Conservation (phyloP, 495 filamentous ascomycete species). For the Lophium mytilinum region DNA sequence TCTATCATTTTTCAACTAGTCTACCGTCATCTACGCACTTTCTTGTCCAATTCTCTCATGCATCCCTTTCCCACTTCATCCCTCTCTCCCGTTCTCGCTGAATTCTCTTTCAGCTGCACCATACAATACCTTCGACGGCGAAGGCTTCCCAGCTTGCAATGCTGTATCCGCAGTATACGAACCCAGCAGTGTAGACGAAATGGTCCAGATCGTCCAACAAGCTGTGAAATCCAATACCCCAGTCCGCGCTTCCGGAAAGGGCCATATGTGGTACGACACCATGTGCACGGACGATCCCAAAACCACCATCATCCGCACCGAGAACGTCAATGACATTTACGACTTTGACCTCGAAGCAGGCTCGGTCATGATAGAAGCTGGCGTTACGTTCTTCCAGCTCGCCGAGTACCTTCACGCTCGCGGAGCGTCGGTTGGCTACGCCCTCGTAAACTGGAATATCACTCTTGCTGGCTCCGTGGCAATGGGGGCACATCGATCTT, state of each 20-base stretch:
- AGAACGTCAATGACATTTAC: slow-evolving; percentile 36
- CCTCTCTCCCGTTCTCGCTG: no score
- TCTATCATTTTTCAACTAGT: no score
- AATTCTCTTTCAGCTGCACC: slow-evolving; percentile 1
- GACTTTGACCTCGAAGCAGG: slow-evolving; percentile 36
- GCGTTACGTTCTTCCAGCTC: slow-evolving; percentile 45
- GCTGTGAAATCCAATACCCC: slow-evolving; percentile 30
- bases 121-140: slow-evolving; percentile 45
- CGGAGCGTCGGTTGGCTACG: slow-evolving; percentile 41
- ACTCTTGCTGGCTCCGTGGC: slow-evolving; percentile 43
- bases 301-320: slow-evolving; percentile 42
- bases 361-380: slow-evolving; percentile 41
- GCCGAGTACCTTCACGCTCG: slow-evolving; percentile 41
- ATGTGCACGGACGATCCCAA: slow-evolving; percentile 38
- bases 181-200: slow-evolving; percentile 38
- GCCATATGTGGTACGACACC: slow-evolving; percentile 46
- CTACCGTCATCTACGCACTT: no score
- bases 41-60: no score
- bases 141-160: slow-evolving; percentile 40
- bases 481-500: slow-evolving; percentile 43
- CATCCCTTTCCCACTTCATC: no score
- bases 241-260: slow-evolving; percentile 41
- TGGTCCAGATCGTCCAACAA: slow-evolving; percentile 36
- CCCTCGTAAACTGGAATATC: slow-evolving; percentile 47
- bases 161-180: slow-evolving; percentile 38